A percentile compares a stretch with the other conserved stretches of the same genome.
phyloP scores from a whole-genome alignment of 768 basidiomycete genomes.

The Suillus luteus region DNA sequence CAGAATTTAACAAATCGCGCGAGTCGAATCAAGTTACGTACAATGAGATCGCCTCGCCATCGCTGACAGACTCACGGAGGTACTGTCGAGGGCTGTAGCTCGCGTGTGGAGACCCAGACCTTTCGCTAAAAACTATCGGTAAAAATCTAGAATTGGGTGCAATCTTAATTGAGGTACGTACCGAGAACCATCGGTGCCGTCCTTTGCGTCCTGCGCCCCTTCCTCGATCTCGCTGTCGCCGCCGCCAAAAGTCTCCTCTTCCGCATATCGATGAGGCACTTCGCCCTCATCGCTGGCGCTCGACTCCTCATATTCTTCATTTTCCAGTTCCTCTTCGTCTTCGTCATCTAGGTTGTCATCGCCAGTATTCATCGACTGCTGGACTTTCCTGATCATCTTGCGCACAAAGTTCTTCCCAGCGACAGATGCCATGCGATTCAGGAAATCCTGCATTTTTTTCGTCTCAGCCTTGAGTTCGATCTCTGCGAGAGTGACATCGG shows the following conservation, averaged over 20 bases:
- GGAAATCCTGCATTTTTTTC: conserved; percentile 26
- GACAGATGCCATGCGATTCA: conserved; percentile 25
- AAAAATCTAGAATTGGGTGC: not conserved
- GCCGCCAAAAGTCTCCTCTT: not conserved
- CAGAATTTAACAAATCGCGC: not conserved
- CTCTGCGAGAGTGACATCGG: conserved; percentile 30
- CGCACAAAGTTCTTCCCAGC: conserved; percentile 32
- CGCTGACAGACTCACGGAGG: not conserved
- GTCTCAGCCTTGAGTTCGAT: conserved; percentile 28
- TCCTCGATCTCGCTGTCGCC: not conserved
- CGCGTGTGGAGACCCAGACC: not conserved
- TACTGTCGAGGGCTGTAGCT: not conserved
- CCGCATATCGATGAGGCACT: not conserved
- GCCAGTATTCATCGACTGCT: conserved; percentile 12
- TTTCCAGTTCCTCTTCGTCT: conserved; percentile 6
- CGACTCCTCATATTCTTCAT: not conserved
- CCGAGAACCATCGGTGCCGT: not conserved
- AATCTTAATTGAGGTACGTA: not conserved
- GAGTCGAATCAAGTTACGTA: not conserved
- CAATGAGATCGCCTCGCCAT: not conserved
- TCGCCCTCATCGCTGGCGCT: conserved; percentile 9
- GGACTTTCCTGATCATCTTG: conserved; percentile 26
- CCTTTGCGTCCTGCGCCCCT: not conserved
- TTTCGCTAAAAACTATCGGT: not conserved
- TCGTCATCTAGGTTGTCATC: not conserved